Conservation (phyloP, 1,284 basidiomycete species). For the Ustilago lituana region DNA sequence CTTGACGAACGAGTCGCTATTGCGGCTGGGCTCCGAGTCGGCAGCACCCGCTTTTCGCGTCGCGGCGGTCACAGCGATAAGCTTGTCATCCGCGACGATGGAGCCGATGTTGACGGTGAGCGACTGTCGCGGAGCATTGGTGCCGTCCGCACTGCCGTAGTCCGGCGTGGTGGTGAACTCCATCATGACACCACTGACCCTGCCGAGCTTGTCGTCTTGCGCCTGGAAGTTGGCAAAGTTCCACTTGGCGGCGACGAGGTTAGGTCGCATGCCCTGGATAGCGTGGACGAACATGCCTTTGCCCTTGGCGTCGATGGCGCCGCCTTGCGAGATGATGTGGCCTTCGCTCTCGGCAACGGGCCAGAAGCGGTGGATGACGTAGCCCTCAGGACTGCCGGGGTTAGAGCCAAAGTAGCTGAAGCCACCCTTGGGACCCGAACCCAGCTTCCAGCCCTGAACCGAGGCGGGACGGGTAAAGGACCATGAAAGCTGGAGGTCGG, state of each 20-base stretch:
- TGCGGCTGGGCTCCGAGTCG: slow-evolving; percentile 69
- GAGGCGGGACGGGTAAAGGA: slow-evolving; percentile 76
- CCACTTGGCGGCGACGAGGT: slow-evolving; percentile 91
- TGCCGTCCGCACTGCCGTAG: slow-evolving; percentile 51
- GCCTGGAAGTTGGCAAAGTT: slow-evolving; percentile 90
- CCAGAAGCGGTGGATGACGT: slow-evolving; percentile 65
- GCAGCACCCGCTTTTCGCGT: slow-evolving; percentile 64
- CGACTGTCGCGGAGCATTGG: slow-evolving; percentile 29
- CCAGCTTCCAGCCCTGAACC: slow-evolving; percentile 90
- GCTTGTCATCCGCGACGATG: slow-evolving; percentile 80
- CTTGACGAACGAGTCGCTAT: slow-evolving; percentile 74
- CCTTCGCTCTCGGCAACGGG: slow-evolving; percentile 73
- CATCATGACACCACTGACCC: slow-evolving; percentile 84
- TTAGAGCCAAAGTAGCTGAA: slow-evolving; percentile 84
- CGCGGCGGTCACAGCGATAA: slow-evolving; percentile 74
- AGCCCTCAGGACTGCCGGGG: slow-evolving; percentile 48
- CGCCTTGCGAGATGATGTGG: slow-evolving; percentile 78
- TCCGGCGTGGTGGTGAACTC: slow-evolving; percentile 81
- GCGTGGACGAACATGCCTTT: slow-evolving; percentile 94
- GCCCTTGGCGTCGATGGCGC: slow-evolving; percentile 75
- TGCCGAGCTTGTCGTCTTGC: slow-evolving; percentile 69
- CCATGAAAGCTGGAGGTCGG: slow-evolving; percentile 83
- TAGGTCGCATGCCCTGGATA: slow-evolving; percentile 97
- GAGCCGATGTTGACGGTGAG: slow-evolving; percentile 80
- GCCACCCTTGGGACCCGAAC: slow-evolving; percentile 85